phyloP scores from a whole-genome alignment of 257 asterid genomes.

The Solanum chilense region DNA sequence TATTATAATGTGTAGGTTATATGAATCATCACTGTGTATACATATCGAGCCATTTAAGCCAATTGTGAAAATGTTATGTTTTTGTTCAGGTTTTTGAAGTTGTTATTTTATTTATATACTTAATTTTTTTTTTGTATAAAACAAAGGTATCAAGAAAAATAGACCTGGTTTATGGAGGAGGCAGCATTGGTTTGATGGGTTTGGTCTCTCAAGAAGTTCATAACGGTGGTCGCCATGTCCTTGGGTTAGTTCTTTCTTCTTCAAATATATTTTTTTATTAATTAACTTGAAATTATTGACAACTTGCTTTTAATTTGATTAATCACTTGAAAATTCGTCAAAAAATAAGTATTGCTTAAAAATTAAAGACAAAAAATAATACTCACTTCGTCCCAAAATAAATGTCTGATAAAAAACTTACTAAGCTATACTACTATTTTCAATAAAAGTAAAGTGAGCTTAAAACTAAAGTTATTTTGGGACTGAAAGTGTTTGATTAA shows the following conservation, averaged over 20 bases:
- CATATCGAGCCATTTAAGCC: not conserved
- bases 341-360: not conserved
- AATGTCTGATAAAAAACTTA: too few relatives aligned
- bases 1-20: not conserved
- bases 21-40: not conserved
- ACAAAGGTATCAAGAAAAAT: conserved; percentile 7
- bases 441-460: not conserved
- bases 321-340: not conserved
- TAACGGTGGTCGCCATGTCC: conserved; percentile 26
- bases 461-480: too few relatives aligned
- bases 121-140: not conserved
- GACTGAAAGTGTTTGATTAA: not conserved
- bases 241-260: conserved; percentile 5
- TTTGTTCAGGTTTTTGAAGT: too few relatives aligned
- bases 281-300: not conserved
- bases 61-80: not conserved
- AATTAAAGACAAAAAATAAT: not conserved
- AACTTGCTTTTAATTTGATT: not conserved
- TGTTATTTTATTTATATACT: not conserved
- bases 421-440: not conserved
- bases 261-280: not conserved
- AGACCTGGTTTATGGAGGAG: conserved; percentile 30
- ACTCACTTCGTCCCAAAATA: too few relatives aligned
- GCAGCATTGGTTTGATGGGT: conserved; percentile 27
- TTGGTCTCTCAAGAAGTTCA: conserved; percentile 19